Percentiles rank a stretch among this genome's conserved stretches.
These are phyloP conservation scores for Suhomyces atakaporum DNA, from an alignment of 1,139 yeast species.

Conservation along the genomic window DNA sequence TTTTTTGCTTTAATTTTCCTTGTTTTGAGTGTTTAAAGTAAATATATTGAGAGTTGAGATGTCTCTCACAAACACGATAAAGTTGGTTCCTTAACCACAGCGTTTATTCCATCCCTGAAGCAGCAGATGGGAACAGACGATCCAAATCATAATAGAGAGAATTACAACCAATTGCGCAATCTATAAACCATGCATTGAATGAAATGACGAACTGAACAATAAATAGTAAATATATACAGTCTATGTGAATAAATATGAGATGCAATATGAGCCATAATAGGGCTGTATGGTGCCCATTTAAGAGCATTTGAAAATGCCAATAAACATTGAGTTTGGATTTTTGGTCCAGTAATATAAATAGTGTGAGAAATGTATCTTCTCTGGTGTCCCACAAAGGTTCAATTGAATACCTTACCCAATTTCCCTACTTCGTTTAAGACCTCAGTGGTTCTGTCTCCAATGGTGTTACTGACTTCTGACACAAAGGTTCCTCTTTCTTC, in stretches of 20 bases:
- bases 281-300: too few relatives aligned
- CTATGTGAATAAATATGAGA: conserved; percentile 2
- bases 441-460: conserved; percentile 32
- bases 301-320: too few relatives aligned
- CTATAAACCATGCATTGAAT: conserved; percentile 2
- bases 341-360: too few relatives aligned
- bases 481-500: conserved; percentile 47
- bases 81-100: too few relatives aligned
- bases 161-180: neutral
- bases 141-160: neutral
- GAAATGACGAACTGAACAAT: conserved; percentile 3
- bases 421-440: conserved; percentile 45
- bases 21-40: too few relatives aligned
- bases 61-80: too few relatives aligned
- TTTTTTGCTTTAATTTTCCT: neutral
- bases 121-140: neutral
- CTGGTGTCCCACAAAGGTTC: too few relatives aligned
- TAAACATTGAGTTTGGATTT: too few relatives aligned
- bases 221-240: conserved; percentile 4
- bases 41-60: too few relatives aligned
- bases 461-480: conserved; percentile 32
- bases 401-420: conserved; percentile 25
- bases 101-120: neutral
- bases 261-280: conserved; percentile 3
- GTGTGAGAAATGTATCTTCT: too few relatives aligned